Evolutionary conservation across 495 filamentous ascomycete species (phyloP), one percentile per base, ranked within the genome.

Genomic region (Aspergillus haitiensis): DNA sequence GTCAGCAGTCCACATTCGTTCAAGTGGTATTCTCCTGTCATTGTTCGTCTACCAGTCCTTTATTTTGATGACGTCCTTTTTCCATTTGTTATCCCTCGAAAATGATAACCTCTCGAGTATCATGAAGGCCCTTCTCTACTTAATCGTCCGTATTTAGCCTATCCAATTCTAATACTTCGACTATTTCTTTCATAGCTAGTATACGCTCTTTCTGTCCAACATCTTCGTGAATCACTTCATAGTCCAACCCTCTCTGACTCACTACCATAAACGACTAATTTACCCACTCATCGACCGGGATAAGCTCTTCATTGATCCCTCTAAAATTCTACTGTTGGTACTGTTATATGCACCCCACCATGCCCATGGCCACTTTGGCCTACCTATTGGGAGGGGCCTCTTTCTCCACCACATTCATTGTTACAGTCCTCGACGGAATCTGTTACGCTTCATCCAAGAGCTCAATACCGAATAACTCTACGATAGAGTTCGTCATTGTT

Each of bases 341-440:
- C 15, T 21, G 21, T 18, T 47, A 16, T 10, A 47, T 21, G 44
- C 9, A 21, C 15, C 15, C 44, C 35, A 56, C 57, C 37, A 68
- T 72, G 64, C 51, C 51, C 45, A 61, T 58, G 33, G 59, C 52
- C 40, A 60, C 63, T 35, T 40, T 69, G 18, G 48, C 57, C 33
- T 73, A 71, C 52, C 49, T 61, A 11, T 32, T 76, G 44, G 72
- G 71, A 31, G 69, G 56, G 33, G 60, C 62, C 45, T 67, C 70
- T 6, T 50, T 72, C 6, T 44, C 70, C 15, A 65, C 58, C 16
- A 70, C 71, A 7, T 60, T 72, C 34, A 61, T 71, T 44, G 61
- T 61, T 18, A 74, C 70, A 1, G 61, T 79, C 33, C 59, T 76
- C 37, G 68, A 72, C 63, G 73, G 70, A 35, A 44, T 77, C n/a